phyloP scores from a whole-genome alignment of 2,329 filamentous ascomycete genomes.

The Botryotinia narcissicola region DNA sequence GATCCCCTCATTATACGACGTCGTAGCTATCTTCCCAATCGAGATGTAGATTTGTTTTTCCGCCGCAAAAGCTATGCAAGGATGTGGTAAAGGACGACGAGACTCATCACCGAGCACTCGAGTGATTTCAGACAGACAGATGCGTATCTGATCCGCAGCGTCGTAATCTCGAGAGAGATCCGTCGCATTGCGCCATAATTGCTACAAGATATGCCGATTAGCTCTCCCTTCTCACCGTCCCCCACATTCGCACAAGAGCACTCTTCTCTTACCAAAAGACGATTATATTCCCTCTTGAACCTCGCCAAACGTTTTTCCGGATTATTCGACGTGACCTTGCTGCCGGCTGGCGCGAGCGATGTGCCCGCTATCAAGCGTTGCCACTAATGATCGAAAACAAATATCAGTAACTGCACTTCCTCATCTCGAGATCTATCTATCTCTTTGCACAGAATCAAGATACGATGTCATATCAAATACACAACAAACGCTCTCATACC shows the following conservation, averaged over 20 bases:
- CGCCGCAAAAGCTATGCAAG: conserved; percentile 84
- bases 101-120: conserved; percentile 83
- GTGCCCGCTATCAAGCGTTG: conserved; percentile 64
- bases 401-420: conserved; percentile 20
- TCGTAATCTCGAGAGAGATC: conserved; percentile 60
- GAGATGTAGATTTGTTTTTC: conserved; percentile 86
- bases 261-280: conserved; percentile 52
- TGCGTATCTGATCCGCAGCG: conserved; percentile 61
- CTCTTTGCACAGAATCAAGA: neutral
- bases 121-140: conserved; percentile 61
- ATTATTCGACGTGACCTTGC: conserved; percentile 60
- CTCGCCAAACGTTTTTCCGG: conserved; percentile 62
- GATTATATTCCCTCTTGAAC: conserved; percentile 65
- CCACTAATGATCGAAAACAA: conserved; percentile 48
- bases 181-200: conserved; percentile 60
- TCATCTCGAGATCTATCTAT: neutral
- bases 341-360: conserved; percentile 53
- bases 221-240: neutral
- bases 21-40: conserved; percentile 83
- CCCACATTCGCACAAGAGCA: neutral
- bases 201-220: conserved; percentile 36
- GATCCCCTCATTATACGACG: conserved; percentile 80
- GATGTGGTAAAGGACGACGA: conserved; percentile 81
- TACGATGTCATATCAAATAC: neutral
- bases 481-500: neutral